Percentiles rank a stretch among this genome's conserved stretches.
Evolutionary conservation across 139 green algal genomes (phyloP).

Genomic region (Micractinium conductrix): DNA sequence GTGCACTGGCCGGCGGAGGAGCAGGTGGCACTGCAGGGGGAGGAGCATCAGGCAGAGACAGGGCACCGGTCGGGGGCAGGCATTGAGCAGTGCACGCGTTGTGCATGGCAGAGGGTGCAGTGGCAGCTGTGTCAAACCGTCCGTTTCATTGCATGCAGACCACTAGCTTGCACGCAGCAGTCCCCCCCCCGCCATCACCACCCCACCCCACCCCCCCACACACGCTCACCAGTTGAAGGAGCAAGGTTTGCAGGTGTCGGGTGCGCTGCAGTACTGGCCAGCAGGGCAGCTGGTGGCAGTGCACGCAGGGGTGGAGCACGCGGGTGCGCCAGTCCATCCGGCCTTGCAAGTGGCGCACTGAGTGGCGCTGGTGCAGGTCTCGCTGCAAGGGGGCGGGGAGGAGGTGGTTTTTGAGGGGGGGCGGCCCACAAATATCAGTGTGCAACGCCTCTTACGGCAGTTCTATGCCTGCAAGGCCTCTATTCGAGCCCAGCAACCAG

Average conservation of each 20-base stretch:
- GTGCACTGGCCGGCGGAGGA: not conserved
- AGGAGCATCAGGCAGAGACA: no score
- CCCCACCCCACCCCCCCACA: no score
- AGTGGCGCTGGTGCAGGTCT: not conserved
- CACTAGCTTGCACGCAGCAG: not conserved
- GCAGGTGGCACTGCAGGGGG: not conserved
- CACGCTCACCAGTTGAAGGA: not conserved
- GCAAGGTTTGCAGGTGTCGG: not conserved
- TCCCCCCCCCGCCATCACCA: not conserved
- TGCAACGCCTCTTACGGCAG: no score
- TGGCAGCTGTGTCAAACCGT: not conserved
- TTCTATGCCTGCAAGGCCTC: no score
- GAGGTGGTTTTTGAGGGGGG: no score
- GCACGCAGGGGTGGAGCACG: not conserved
- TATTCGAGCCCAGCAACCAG: no score
- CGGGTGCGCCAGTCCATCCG: not conserved
- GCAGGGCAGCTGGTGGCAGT: not conserved
- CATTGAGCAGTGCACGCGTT: not conserved
- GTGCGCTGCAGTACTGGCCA: not conserved
- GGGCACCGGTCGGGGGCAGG: no score
- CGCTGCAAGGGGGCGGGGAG: no score
- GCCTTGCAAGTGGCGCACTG: not conserved
- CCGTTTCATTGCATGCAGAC: not conserved
- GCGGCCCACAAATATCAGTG: no score
- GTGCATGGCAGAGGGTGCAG: not conserved